A percentile compares a stretch with the other conserved stretches of the same genome.
These are phyloP conservation scores for Stagonosporopsis vannaccii DNA, from an alignment of 2,329 filamentous ascomycete species.

Conservation along the genomic window DNA sequence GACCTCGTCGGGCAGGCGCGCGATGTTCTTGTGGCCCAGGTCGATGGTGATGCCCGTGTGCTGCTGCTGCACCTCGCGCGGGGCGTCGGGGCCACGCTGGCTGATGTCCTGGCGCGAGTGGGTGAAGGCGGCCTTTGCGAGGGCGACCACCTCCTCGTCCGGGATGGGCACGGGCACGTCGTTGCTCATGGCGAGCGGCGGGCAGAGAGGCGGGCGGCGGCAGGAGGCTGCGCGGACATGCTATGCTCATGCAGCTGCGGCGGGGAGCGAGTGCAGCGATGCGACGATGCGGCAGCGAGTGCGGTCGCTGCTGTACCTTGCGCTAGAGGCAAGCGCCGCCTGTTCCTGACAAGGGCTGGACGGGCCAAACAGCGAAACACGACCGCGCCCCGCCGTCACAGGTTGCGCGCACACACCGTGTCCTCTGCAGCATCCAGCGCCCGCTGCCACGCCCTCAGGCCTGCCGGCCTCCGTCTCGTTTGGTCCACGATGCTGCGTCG, in stretches of 20 bases:
- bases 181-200: conserved; percentile 47
- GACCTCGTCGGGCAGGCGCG: conserved; percentile 74
- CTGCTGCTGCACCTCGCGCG: conserved; percentile 61
- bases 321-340: too few species aligned
- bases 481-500: background rate
- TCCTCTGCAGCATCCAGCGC: background rate
- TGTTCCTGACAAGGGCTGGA: conserved; percentile 5
- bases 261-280: background rate
- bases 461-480: background rate
- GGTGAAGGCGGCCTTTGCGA: conserved; percentile 72
- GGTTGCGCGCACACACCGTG: background rate
- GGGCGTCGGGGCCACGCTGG: conserved; percentile 59
- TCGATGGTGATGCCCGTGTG: conserved; percentile 79
- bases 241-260: conserved; percentile 16
- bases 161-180: conserved; percentile 58
- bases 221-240: background rate
- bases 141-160: conserved; percentile 68
- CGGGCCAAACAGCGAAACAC: conserved; percentile 15
- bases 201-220: conserved; percentile 16
- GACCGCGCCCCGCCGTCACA: conserved; percentile 2
- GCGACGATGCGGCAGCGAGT: background rate
- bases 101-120: conserved; percentile 71
- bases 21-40: conserved; percentile 76
- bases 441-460: too few species aligned
- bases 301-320: background rate